Evolutionary conservation across 306 rosid species (phyloP).

Genomic region (Medicago lupulina): DNA sequence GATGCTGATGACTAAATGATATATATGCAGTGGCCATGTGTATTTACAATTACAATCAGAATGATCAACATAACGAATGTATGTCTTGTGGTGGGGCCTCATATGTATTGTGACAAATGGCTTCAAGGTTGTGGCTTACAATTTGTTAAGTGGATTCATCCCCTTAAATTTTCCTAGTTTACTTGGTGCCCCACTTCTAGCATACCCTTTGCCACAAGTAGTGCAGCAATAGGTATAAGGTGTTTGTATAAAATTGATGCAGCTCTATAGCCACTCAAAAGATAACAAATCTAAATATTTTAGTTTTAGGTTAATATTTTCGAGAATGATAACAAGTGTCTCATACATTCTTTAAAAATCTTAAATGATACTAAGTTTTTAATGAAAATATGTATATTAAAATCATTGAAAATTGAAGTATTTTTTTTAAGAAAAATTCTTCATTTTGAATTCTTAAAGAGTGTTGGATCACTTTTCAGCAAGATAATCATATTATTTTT

Average conservation of each 20-base stretch:
- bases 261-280: background rate
- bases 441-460: too few relatives aligned
- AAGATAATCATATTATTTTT: too few relatives aligned
- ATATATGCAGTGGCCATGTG: slow-evolving; percentile 27
- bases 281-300: too few relatives aligned
- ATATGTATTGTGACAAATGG: slow-evolving; percentile 28
- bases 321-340: too few relatives aligned
- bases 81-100: slow-evolving; percentile 6
- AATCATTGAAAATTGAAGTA: too few relatives aligned
- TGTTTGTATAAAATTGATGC: background rate
- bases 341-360: too few relatives aligned
- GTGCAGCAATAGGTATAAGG: background rate
- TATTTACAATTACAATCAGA: background rate
- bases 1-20: background rate
- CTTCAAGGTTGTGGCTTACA: slow-evolving; percentile 11
- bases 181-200: slow-evolving; percentile 17
- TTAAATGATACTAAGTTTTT: too few relatives aligned
- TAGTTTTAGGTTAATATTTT: background rate
- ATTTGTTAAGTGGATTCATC: slow-evolving; percentile 16
- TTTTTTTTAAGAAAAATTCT: too few relatives aligned
- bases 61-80: background rate
- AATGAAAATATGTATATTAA: too few relatives aligned
- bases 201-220: background rate
- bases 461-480: too few relatives aligned
- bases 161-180: background rate